Evolutionary conservation across 345 rosid species (phyloP).

Genomic region (Citrus unshiu): DNA sequence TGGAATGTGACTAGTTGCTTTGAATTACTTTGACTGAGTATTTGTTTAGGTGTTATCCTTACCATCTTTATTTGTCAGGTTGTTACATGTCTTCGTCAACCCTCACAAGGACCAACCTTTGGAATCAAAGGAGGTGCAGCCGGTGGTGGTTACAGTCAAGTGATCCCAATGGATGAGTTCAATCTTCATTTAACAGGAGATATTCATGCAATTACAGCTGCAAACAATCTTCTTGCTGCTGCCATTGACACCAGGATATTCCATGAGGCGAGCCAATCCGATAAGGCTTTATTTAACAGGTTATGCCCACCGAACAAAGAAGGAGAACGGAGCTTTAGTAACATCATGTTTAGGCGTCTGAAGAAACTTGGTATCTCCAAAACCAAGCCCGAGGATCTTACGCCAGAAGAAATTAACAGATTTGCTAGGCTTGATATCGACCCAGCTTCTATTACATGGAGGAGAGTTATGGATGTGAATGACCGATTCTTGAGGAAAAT

Average conservation of each 20-base stretch:
- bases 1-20: neutral
- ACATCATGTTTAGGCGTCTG: constrained; percentile 84
- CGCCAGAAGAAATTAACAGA: constrained; percentile 67
- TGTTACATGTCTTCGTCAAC: constrained; percentile 96
- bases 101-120: constrained; percentile 99
- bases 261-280: constrained; percentile 89
- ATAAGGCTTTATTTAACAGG: constrained; percentile 92
- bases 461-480: constrained; percentile 98
- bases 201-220: constrained; percentile 98
- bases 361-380: constrained; percentile 85
- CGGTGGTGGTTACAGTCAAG: constrained; percentile 99
- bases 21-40: neutral
- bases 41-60: neutral
- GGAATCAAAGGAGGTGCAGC: constrained; percentile 99
- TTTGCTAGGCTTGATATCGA: constrained; percentile 94
- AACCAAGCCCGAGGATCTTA: constrained; percentile 82
- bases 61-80: constrained; percentile 43
- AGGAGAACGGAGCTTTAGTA: constrained; percentile 73
- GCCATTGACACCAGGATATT: constrained; percentile 96
- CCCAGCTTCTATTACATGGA: constrained; percentile 86
- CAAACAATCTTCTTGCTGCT: constrained; percentile 98
- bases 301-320: constrained; percentile 84
- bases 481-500: constrained; percentile 94
- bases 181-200: constrained; percentile 98
- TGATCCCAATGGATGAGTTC: constrained; percentile 99